phyloP scores from a whole-genome alignment of 768 basidiomycete genomes.

The Tylopilus rubrobrunneus region DNA sequence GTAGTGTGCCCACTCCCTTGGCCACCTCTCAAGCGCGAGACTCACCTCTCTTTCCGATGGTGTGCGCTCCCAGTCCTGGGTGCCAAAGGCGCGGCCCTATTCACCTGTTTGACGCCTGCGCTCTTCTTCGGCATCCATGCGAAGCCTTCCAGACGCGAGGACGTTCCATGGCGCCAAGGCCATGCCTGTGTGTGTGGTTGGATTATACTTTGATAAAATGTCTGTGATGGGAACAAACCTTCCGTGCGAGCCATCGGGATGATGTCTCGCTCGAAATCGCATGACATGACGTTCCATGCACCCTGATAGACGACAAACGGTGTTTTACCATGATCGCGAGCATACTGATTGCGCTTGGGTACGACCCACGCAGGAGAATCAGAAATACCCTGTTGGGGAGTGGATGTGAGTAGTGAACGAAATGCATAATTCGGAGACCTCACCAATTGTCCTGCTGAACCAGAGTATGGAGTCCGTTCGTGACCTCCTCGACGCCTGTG shows the following conservation, averaged over 20 bases:
- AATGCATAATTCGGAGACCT: not conserved
- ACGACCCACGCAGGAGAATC: slow-evolving; percentile 48
- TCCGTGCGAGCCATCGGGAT: slow-evolving; percentile 31
- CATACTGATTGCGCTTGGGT: slow-evolving; percentile 44
- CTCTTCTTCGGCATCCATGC: slow-evolving; percentile 27
- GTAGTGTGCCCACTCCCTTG: slow-evolving; percentile 33
- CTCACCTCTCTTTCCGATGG: slow-evolving; percentile 32
- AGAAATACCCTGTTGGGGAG: slow-evolving; percentile 31
- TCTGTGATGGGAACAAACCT: slow-evolving; percentile 24
- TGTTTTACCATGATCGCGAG: slow-evolving; percentile 43
- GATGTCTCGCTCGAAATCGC: slow-evolving; percentile 52
- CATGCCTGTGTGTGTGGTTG: not conserved
- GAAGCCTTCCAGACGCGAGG: slow-evolving; percentile 24
- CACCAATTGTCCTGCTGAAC: slow-evolving; percentile 39
- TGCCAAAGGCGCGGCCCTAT: slow-evolving; percentile 32
- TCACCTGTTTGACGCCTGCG: slow-evolving; percentile 29
- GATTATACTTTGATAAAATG: not conserved
- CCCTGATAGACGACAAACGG: slow-evolving; percentile 55
- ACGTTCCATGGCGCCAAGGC: slow-evolving; percentile 36
- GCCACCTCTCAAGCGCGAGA: slow-evolving; percentile 37
- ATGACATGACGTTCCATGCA: slow-evolving; percentile 37
- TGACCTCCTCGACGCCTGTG: slow-evolving; percentile 42
- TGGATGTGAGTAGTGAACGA: not conserved
- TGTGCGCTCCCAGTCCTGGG: slow-evolving; percentile 30
- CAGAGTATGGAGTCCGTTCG: slow-evolving; percentile 40